Conservation (phyloP, 2,329 filamentous ascomycete species). For the Raffaelea albimanens region DNA sequence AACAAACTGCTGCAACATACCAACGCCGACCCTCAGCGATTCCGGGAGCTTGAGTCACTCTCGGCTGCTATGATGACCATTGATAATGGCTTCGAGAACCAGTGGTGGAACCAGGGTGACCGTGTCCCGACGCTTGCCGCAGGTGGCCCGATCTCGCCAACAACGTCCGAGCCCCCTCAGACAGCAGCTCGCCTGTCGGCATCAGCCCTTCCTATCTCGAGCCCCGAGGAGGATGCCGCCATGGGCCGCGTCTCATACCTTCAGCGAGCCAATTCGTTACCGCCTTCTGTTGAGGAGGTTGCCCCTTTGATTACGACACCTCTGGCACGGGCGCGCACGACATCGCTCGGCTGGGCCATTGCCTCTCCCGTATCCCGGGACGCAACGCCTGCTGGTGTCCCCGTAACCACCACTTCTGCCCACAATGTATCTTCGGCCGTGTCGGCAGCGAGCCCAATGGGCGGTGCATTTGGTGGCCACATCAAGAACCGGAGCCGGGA, state of each 20-base stretch:
- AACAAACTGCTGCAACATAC: slow-evolving; percentile 1
- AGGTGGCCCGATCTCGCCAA: slow-evolving; percentile 7
- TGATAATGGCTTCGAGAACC: slow-evolving; percentile 48
- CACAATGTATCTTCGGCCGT: too few species aligned
- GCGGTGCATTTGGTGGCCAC: too few species aligned
- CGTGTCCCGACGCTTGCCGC: slow-evolving; percentile 16
- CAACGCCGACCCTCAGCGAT: slow-evolving; percentile 25
- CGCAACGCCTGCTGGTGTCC: too few species aligned
- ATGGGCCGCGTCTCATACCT: background rate
- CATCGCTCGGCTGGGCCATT: slow-evolving; percentile 20
- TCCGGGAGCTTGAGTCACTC: slow-evolving; percentile 35
- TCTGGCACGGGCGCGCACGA: slow-evolving; percentile 6
- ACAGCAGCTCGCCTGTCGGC: slow-evolving; percentile 2
- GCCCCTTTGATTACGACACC: too few species aligned
- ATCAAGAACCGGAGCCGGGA: background rate
- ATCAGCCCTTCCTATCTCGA: background rate
- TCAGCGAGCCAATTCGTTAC: slow-evolving; percentile 2
- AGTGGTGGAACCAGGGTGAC: slow-evolving; percentile 45
- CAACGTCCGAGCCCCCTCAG: slow-evolving; percentile 11
- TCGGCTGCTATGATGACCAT: slow-evolving; percentile 46
- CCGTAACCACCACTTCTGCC: too few species aligned
- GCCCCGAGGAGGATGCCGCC: background rate
- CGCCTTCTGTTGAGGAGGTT: slow-evolving; percentile 1
- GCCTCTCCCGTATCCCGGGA: slow-evolving; percentile 6
- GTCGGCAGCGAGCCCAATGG: too few species aligned